Evolutionary conservation across 306 rosid genomes (phyloP), one percentile per base, ranked within the genome.

Genomic region (Castanea mollissima): DNA sequence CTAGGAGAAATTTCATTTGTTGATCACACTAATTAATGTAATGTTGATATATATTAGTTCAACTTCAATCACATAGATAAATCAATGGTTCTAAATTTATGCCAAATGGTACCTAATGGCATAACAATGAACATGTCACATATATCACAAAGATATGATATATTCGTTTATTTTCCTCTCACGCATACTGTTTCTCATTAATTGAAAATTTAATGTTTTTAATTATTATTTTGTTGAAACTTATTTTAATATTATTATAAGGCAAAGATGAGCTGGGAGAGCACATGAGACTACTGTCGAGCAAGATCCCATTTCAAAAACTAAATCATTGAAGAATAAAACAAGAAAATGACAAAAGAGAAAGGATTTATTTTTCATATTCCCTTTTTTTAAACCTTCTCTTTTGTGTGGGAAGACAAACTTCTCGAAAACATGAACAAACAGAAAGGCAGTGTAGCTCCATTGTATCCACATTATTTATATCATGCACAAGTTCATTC

Each of bases 271-370:
- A 91, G 93, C 86, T 88, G 98, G 90, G 87, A 81, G 82, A 85
- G 89, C 90, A 85, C 80, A 82, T 69, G 88, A 80, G 90, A 87
- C 86, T 81, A 70, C 83, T 84, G 92, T 90, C 77, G 80, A 75
- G 85, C 79, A 83, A 72, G 88, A 83, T 88, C 85, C 88, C 90
- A 73, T 88, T 86, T 79, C 76, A 88, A 93, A 93, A 86, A 54
- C 74, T 80, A 84, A 86, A 93, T 88, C 87, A 91, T 86, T 86
- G 89, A 85, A 80, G 92, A 89, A 88, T 87, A 87, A 83, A 90
- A 88, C 94, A 91, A 93, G 91, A 86, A 83, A 80, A 87, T 87
- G 93, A 93, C 97, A 93, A 90, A 87, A 70, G 38, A 38, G 76
- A 77, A 73, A 54, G 73, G 51, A 1, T 76, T 76, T 58, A 9